A percentile compares a stretch with the other conserved stretches of the same genome.
Evolutionary conservation across 108 stramenopile species (phyloP).

Genomic region (Cafeteria roenbergensis): DNA sequence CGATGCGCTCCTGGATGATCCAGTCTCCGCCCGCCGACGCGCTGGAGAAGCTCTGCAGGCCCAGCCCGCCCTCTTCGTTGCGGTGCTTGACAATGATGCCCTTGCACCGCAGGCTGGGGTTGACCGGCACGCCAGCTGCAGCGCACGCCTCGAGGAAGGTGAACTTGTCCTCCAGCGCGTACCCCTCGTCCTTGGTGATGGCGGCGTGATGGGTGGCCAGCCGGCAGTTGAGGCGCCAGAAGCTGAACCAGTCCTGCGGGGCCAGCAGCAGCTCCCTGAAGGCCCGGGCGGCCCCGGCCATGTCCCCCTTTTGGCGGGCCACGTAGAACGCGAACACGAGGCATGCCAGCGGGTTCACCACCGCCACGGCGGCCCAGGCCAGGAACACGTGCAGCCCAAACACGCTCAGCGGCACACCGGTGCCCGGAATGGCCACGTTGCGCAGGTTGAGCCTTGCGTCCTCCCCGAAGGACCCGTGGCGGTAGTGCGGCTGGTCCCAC

Average conservation of each 20-base stretch:
- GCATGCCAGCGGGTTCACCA: constrained; percentile 39
- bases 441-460: constrained; percentile 77
- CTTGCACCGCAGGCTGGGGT: constrained; percentile 61
- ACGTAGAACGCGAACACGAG: constrained; percentile 54
- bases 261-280: constrained; percentile 67
- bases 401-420: constrained; percentile 66
- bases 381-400: constrained; percentile 39
- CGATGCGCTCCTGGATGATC: constrained; percentile 78
- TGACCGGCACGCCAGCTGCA: constrained; percentile 65
- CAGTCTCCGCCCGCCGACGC: constrained; percentile 83
- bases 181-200: constrained; percentile 56
- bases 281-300: constrained; percentile 44
- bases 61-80: constrained; percentile 92
- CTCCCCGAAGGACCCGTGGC: constrained; percentile 63
- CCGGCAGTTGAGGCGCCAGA: constrained; percentile 85
- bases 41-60: constrained; percentile 81
- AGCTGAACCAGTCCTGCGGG: constrained; percentile 87
- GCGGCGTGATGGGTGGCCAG: constrained; percentile 78
- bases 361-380: constrained; percentile 11
- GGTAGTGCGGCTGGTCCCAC: constrained; percentile 82
- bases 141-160: constrained; percentile 70
- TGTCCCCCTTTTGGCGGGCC: constrained; percentile 45
- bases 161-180: constrained; percentile 92
- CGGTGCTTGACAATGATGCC: constrained; percentile 85
- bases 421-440: constrained; percentile 89